phyloP scores from a whole-genome alignment of 2,329 filamentous ascomycete genomes.

The Akanthomyces lecanii region DNA sequence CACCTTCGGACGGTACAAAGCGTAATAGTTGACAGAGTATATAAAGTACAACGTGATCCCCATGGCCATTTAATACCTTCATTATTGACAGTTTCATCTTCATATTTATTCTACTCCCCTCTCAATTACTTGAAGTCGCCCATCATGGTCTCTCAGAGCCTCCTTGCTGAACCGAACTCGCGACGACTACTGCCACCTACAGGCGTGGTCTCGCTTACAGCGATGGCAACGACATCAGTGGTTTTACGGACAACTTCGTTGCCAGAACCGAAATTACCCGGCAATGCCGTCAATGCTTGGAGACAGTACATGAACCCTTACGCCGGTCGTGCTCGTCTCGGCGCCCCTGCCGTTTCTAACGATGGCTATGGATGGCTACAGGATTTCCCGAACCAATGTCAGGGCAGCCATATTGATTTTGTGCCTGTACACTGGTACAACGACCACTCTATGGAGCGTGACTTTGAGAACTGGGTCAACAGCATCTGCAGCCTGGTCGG shows the following conservation, averaged over 20 bases:
- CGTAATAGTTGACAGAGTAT: neutral
- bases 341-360: conserved; percentile 46
- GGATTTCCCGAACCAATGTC: conserved; percentile 38
- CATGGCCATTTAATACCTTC: neutral
- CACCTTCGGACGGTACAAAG: too few species aligned
- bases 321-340: conserved; percentile 39
- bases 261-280: conserved; percentile 18
- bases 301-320: conserved; percentile 41
- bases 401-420: conserved; percentile 40
- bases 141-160: neutral
- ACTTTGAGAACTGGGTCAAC: conserved; percentile 40
- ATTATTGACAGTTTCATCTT: neutral
- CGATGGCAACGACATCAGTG: conserved; percentile 21
- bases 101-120: neutral
- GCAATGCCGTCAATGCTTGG: conserved; percentile 36
- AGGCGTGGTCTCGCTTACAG: conserved; percentile 52
- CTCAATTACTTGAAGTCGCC: neutral
- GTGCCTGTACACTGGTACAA: conserved; percentile 47
- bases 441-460: conserved; percentile 29
- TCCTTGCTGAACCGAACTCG: conserved; percentile 30
- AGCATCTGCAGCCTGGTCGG: conserved; percentile 33
- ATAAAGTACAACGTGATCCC: neutral
- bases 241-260: conserved; percentile 18
- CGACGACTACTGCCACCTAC: conserved; percentile 36
- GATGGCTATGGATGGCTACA: conserved; percentile 39